Base-by-base conservation (phyloP, 257 asterid species). In the Capsicum chinense region DNA sequence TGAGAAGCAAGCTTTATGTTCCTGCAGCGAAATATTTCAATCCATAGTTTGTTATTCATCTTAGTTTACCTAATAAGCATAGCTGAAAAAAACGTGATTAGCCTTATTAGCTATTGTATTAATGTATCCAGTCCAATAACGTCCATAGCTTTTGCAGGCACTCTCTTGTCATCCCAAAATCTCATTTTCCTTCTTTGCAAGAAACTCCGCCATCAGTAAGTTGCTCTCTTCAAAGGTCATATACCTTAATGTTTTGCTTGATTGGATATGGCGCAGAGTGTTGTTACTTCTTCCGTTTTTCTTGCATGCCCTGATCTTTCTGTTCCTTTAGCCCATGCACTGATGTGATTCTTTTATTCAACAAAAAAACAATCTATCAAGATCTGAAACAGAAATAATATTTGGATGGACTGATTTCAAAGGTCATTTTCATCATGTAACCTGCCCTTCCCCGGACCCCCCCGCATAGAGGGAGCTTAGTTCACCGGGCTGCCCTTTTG, bases 201-300 rank as follows among this genome's bases (percentile, higher is more conserved):
- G 92, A 88, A 70, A 96, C 99, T 89, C 95, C 99, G 85, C 97
- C 99, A 83, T 88, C 91, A 9, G 99, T 94, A 89, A 92, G 97
- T 88, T 84, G 57, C 74, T 73, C 83, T 64, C 47, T 26, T 79
- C 56, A n/a, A 11, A 83, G 39, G 13, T 39, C 16, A 21, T 56
- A 33, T 39, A 74, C 62, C 48, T 52, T 15, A 13, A 14, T 76
- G 47, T 19, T 76, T 52, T 15, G 21, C 63, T 76, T 52, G 52
- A 50, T 12, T 52, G 63, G 63, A 52, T 37, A 68, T 54, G 13
- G 47, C 26, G 5, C 64, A 52, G 48, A 76, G 9, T 76, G 81
- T 13, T 76, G 81, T 52, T 76, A 21, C 42, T 13, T 52, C 42
- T 74, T 74, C 60, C 44, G 19, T 50, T 74, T 26, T 42, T 74